phyloP scores from a whole-genome alignment of 75 land plant species.

The Adiantum capillusveneris region DNA sequence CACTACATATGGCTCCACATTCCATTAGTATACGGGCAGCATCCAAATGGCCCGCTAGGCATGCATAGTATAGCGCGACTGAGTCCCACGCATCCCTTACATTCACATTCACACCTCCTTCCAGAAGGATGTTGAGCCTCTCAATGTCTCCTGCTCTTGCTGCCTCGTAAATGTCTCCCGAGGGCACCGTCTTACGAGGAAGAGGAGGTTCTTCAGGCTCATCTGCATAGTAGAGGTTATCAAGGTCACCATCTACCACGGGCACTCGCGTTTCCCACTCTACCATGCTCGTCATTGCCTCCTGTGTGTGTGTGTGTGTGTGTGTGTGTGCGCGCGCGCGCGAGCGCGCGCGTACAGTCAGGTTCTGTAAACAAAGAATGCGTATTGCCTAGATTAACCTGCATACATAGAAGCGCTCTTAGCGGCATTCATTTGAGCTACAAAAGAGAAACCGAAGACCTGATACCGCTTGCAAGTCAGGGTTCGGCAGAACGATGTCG shows the following conservation, averaged over 20 bases:
- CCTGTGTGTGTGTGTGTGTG: neutral
- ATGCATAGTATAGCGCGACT: slow-evolving; percentile 84
- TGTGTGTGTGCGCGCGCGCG: neutral
- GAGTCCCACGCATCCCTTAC: slow-evolving; percentile 91
- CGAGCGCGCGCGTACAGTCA: too few species aligned
- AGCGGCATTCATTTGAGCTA: too few species aligned
- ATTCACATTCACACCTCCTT: slow-evolving; percentile 76
- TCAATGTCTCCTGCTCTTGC: slow-evolving; percentile 87
- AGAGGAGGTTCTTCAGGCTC: slow-evolving; percentile 44
- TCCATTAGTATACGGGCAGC: slow-evolving; percentile 77
- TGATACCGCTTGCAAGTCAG: too few species aligned
- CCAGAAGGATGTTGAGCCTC: slow-evolving; percentile 59
- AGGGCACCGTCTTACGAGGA: slow-evolving; percentile 84
- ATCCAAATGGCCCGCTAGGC: slow-evolving; percentile 69
- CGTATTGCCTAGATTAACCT: too few species aligned
- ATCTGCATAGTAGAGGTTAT: slow-evolving; percentile 54
- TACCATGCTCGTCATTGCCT: neutral
- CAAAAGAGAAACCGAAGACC: too few species aligned
- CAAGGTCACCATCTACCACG: slow-evolving; percentile 41
- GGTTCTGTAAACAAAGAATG: too few species aligned
- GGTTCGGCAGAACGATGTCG: too few species aligned
- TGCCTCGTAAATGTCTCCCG: slow-evolving; percentile 81
- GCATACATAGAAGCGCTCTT: too few species aligned
- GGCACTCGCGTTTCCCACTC: slow-evolving; percentile 3
- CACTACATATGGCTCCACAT: slow-evolving; percentile 83